These are phyloP conservation scores for Scutellaria barbata DNA, from an alignment of 257 asterid species.

Conservation along the genomic window DNA sequence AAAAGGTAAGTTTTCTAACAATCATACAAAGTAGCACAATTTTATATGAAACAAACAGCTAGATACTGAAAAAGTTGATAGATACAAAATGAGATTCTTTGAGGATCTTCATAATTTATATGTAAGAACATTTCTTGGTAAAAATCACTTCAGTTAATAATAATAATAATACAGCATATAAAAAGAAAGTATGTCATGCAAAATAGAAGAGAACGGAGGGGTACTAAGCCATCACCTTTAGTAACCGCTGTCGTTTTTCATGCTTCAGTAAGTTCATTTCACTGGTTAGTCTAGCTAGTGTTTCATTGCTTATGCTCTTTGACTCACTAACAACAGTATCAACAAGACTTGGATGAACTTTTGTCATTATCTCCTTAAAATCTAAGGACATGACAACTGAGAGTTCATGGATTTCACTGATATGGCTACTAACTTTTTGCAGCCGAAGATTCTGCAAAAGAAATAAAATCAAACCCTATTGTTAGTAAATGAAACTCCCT, in stretches of 20 bases:
- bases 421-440: slow-evolving; percentile 58
- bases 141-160: slow-evolving; percentile 8
- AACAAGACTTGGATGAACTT: slow-evolving; percentile 64
- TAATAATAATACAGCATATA: slow-evolving; percentile 3
- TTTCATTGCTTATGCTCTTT: slow-evolving; percentile 72
- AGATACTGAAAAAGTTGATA: neutral
- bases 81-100: neutral
- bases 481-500: slow-evolving; percentile 20
- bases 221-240: slow-evolving; percentile 45
- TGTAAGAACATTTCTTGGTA: neutral
- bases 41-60: neutral
- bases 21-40: slow-evolving; percentile 1
- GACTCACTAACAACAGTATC: slow-evolving; percentile 52
- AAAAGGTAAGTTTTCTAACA: neutral
- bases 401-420: slow-evolving; percentile 58
- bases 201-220: slow-evolving; percentile 4
- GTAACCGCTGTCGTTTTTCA: slow-evolving; percentile 61
- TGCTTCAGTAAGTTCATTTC: slow-evolving; percentile 63
- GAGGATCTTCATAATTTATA: slow-evolving; percentile 1
- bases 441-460: slow-evolving; percentile 66
- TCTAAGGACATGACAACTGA: slow-evolving; percentile 74
- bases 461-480: slow-evolving; percentile 3
- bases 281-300: slow-evolving; percentile 66
- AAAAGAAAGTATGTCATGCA: neutral
- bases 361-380: slow-evolving; percentile 60